Base-by-base conservation (phyloP, 1,284 basidiomycete genomes). In the Ganoderma lucidum region DNA sequence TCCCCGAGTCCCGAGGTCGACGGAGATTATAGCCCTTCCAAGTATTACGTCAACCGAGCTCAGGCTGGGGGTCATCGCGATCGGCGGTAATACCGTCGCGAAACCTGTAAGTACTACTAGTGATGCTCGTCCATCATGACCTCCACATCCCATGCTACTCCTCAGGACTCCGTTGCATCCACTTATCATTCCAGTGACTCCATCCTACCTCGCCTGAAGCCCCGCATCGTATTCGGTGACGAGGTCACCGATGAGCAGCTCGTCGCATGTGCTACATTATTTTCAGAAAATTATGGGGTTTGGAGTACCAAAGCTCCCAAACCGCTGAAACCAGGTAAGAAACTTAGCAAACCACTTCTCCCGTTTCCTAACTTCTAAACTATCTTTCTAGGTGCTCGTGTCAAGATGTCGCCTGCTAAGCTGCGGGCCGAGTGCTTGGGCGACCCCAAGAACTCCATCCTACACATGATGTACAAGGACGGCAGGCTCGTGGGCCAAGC, bases 401-500 rank as follows among this genome's bases (percentile, higher is more conserved):
- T 75, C 41, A 70, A 35, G 62, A 73, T 73, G 69, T 45, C 45
- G 1, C 19, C 69, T 0, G 41, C 45, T 2, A 65, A 65, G 51
- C 58, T 75, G 4, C 64, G 69, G 6, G 44, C 45, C 17, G 60
- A 70, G 19, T 73, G 69, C 53, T 56, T 75, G 6, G 60, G 64
- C n/a, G 62, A 69, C 28, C 51, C 63, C 0, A 61, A 28, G 6
- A 56, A 67, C 17, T 65, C 71, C 15, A 45, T 64, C 17, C 35
- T 74, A 5, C 30, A 63, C 19, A 56, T 59, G 39, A 70, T 67
- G 30, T 56, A 23, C 41, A 39, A 55, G 6, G 58, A 58, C 10
- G 68, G 37, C 15, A 39, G 55, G 35, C 68, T 67, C 14, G 64
- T 75, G 17, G 73, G 74, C 15, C 74, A 75, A n/a, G 74, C 73